Evolutionary conservation across 2,329 filamentous ascomycete species (phyloP).

Genomic region (Colletotrichum noveboracense): DNA sequence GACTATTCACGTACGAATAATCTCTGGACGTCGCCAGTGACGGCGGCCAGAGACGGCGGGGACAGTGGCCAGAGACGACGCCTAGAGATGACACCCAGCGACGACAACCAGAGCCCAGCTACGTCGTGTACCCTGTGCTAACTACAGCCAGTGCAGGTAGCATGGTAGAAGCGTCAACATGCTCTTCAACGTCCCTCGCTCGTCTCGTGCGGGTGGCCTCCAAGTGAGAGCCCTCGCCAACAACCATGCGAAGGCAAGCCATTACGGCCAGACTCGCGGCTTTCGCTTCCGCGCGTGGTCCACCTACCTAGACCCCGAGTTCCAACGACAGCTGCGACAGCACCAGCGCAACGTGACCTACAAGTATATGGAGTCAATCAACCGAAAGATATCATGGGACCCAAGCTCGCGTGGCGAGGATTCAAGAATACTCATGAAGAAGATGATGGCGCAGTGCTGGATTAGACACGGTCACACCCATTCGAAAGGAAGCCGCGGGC

Average conservation of each 20-base stretch:
- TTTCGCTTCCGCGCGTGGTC: slow-evolving; percentile 57
- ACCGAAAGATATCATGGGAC: slow-evolving; percentile 52
- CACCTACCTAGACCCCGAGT: slow-evolving; percentile 44
- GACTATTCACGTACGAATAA: background rate
- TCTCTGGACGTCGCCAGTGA: background rate
- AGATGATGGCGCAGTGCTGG: slow-evolving; percentile 46
- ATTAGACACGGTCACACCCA: slow-evolving; percentile 29
- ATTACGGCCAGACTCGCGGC: slow-evolving; percentile 45
- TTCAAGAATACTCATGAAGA: slow-evolving; percentile 42
- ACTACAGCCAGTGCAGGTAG: background rate
- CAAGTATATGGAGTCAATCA: slow-evolving; percentile 50
- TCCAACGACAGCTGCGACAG: slow-evolving; percentile 47
- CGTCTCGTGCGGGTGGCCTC: slow-evolving; percentile 32
- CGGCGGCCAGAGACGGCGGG: background rate
- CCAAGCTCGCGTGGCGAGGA: slow-evolving; percentile 39
- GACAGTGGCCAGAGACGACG: too few relatives aligned
- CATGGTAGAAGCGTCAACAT: background rate
- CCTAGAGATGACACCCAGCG: too few relatives aligned
- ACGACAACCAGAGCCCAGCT: background rate
- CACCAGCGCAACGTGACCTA: slow-evolving; percentile 48
- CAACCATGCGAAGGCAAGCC: slow-evolving; percentile 19
- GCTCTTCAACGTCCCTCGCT: slow-evolving; percentile 29
- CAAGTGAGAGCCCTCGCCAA: slow-evolving; percentile 14
- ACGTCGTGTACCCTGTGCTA: background rate
- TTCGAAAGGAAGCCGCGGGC: slow-evolving; percentile 32